These are phyloP conservation scores for Erodium chrysanthum DNA, from an alignment of 441 rosid genomes.

Conservation along the genomic window DNA sequence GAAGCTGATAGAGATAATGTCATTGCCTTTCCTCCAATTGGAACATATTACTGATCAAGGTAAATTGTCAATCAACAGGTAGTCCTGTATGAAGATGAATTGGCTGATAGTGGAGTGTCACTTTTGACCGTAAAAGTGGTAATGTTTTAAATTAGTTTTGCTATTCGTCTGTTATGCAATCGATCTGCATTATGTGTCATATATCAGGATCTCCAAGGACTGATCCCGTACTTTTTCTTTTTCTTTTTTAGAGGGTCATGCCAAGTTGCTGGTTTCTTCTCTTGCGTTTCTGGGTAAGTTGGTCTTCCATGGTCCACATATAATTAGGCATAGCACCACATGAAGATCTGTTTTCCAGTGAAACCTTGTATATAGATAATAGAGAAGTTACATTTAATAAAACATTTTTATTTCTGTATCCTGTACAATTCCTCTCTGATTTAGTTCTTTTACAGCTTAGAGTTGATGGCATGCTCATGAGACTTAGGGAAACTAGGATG, in stretches of 20 bases:
- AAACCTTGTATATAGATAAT: not conserved
- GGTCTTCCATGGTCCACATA: not conserved
- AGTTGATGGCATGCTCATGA: slow-evolving; percentile 93
- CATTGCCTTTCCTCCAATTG: slow-evolving; percentile 7
- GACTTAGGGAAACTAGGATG: slow-evolving; percentile 87
- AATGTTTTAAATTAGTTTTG: slow-evolving; percentile 21
- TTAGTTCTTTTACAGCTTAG: slow-evolving; percentile 52
- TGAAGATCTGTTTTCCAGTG: not conserved
- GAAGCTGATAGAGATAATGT: not conserved
- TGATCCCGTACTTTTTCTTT: slow-evolving; percentile 12
- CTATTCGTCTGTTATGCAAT: slow-evolving; percentile 4
- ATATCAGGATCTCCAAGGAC: slow-evolving; percentile 8
- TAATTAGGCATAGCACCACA: not conserved
- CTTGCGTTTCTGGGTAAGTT: slow-evolving; percentile 85
- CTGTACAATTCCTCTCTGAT: slow-evolving; percentile 10
- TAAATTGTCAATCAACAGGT: slow-evolving; percentile 39
- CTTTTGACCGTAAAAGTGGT: slow-evolving; percentile 97
- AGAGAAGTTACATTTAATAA: not conserved
- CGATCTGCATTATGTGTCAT: slow-evolving; percentile 4
- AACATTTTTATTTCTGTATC: not conserved
- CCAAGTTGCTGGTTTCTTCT: slow-evolving; percentile 96
- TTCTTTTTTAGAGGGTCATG: slow-evolving; percentile 75
- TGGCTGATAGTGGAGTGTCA: slow-evolving; percentile 89
- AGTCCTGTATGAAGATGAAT: slow-evolving; percentile 89
- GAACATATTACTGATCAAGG: slow-evolving; percentile 12